Percentiles rank a stretch among this genome's conserved stretches.
phyloP scores from a whole-genome alignment of 495 filamentous ascomycete genomes.

The Daldinia caldariorum region DNA sequence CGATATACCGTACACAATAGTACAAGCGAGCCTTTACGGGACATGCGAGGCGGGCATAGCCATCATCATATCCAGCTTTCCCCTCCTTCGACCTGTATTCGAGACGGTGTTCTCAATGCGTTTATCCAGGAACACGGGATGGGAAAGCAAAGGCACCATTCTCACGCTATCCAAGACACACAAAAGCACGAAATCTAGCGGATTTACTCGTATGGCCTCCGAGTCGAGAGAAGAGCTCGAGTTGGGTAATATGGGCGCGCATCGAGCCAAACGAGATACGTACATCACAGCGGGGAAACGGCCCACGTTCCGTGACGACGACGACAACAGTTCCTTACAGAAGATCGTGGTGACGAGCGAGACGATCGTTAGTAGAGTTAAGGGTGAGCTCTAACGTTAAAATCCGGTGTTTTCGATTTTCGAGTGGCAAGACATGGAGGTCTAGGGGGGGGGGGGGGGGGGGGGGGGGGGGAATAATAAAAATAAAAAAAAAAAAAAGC shows the following conservation, averaged over 20 bases:
- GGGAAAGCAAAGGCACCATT: constrained; percentile 19
- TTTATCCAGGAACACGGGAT: neutral
- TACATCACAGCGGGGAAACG: constrained; percentile 33
- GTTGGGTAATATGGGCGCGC: constrained; percentile 40
- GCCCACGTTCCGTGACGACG: constrained; percentile 17
- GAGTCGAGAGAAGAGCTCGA: constrained; percentile 34
- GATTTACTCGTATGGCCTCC: constrained; percentile 35
- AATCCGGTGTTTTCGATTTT: constrained; percentile 1
- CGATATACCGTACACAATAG: constrained; percentile 29
- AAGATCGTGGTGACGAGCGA: constrained; percentile 42
- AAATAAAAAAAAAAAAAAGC: too few relatives aligned
- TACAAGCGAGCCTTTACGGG: constrained; percentile 27
- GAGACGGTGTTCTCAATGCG: constrained; percentile 17
- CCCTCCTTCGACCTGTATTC: constrained; percentile 34
- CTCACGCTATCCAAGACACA: constrained; percentile 21
- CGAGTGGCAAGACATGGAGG: too few relatives aligned
- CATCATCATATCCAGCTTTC: constrained; percentile 39
- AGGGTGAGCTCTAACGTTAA: constrained; percentile 35
- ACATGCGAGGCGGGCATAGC: constrained; percentile 33
- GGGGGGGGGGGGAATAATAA: too few relatives aligned
- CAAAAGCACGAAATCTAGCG: constrained; percentile 38
- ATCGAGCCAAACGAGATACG: constrained; percentile 34
- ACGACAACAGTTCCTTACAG: constrained; percentile 30
- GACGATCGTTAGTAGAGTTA: constrained; percentile 34
- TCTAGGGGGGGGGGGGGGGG: too few relatives aligned